Percentiles rank a stretch among this genome's conserved stretches.
Evolutionary conservation across 2,329 filamentous ascomycete species (phyloP).

Genomic region (Cercospora sp.): DNA sequence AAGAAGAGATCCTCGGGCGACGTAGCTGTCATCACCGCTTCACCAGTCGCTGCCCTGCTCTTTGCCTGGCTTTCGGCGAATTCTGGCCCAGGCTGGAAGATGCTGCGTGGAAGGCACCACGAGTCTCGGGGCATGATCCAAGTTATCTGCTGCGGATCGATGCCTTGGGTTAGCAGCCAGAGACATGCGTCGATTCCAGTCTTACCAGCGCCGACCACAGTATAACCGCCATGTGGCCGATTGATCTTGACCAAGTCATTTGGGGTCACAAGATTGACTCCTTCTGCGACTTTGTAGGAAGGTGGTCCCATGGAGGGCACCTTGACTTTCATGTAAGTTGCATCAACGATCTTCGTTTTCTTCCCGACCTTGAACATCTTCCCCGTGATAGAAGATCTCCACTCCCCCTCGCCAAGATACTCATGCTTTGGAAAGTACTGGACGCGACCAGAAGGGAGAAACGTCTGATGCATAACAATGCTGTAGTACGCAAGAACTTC

Average conservation of each 20-base stretch:
- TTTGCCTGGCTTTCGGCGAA: slow-evolving; percentile 3
- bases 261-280: slow-evolving; percentile 16
- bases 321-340: slow-evolving; percentile 25
- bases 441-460: slow-evolving; percentile 26
- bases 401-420: slow-evolving; percentile 20
- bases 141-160: slow-evolving; percentile 19
- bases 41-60: neutral
- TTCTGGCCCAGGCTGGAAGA: slow-evolving; percentile 12
- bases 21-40: slow-evolving; percentile 13
- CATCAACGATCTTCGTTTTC: slow-evolving; percentile 25
- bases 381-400: slow-evolving; percentile 15
- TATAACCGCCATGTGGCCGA: slow-evolving; percentile 21
- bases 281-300: slow-evolving; percentile 17
- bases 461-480: slow-evolving; percentile 23
- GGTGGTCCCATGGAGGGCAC: slow-evolving; percentile 27
- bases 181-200: slow-evolving; percentile 28
- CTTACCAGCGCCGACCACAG: slow-evolving; percentile 28
- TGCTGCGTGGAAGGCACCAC: slow-evolving; percentile 21
- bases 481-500: slow-evolving; percentile 24
- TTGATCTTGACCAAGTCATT: slow-evolving; percentile 19
- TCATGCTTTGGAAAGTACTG: slow-evolving; percentile 24
- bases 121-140: slow-evolving; percentile 32
- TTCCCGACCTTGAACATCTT: slow-evolving; percentile 15
- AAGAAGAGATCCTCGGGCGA: slow-evolving; percentile 20
- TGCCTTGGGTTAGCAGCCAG: slow-evolving; percentile 22